A percentile compares a stretch with the other conserved stretches of the same genome.
Evolutionary conservation across 371 early-diverging fungal species (phyloP).

Genomic region (Apophysomyces elegans): DNA sequence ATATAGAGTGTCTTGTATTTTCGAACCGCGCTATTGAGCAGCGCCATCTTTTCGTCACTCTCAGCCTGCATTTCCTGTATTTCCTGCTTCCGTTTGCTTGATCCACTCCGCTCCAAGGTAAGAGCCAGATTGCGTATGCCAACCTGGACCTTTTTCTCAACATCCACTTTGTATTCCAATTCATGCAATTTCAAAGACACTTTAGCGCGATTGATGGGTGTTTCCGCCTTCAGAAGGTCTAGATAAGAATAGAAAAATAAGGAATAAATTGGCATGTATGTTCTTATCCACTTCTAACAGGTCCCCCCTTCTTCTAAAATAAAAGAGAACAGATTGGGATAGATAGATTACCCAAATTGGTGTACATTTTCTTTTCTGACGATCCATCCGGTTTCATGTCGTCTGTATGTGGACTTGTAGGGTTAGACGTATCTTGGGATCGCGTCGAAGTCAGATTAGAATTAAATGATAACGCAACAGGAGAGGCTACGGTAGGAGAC

Average conservation of each 20-base stretch:
- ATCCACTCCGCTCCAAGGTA: constrained; percentile 55
- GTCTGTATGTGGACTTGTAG: constrained; percentile 24
- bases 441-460: constrained; percentile 1
- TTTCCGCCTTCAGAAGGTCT: constrained; percentile 76
- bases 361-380: constrained; percentile 35
- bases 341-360: constrained; percentile 41
- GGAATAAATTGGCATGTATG: neutral
- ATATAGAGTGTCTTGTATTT: constrained; percentile 85
- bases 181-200: constrained; percentile 87
- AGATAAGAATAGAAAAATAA: no score
- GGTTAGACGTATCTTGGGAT: neutral
- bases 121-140: constrained; percentile 70
- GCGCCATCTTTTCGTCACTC: constrained; percentile 79
- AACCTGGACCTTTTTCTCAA: constrained; percentile 87
- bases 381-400: constrained; percentile 21
- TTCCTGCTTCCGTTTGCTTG: constrained; percentile 59
- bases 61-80: constrained; percentile 74
- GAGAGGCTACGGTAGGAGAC: neutral
- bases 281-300: neutral
- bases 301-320: neutral
- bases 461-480: constrained; percentile 7
- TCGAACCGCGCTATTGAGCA: constrained; percentile 81
- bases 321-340: neutral
- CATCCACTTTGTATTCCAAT: constrained; percentile 85
- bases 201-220: constrained; percentile 81